phyloP scores from a whole-genome alignment of 139 green algal genomes.

The Volvox africanus region DNA sequence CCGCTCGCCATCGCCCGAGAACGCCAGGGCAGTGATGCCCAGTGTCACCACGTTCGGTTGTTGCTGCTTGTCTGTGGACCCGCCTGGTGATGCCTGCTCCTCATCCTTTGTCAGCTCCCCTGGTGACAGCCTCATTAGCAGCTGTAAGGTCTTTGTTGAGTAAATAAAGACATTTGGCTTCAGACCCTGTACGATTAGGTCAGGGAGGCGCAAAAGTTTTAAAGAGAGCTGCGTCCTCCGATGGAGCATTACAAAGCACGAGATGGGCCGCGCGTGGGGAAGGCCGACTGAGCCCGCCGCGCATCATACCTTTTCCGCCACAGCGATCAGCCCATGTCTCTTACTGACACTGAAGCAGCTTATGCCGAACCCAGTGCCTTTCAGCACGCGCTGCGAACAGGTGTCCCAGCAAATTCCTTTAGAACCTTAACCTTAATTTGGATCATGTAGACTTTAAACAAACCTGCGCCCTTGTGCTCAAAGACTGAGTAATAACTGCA shows the following conservation, averaged over 20 bases:
- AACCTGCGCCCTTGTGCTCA: conserved; percentile 31
- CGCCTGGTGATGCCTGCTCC: not conserved
- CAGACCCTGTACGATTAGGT: not conserved
- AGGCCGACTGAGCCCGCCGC: no score
- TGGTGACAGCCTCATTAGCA: not conserved
- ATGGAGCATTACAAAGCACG: no score
- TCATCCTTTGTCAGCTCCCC: not conserved
- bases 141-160: conserved; percentile 27
- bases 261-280: no score
- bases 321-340: conserved; percentile 21
- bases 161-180: conserved; percentile 34
- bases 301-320: conserved; percentile 49
- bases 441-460: not conserved
- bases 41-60: not conserved
- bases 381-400: conserved; percentile 37
- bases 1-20: conserved; percentile 53
- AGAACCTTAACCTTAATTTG: not conserved
- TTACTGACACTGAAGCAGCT: conserved; percentile 42
- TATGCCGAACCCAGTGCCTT: conserved; percentile 40
- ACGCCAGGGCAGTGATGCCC: conserved; percentile 44
- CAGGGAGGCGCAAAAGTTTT: not conserved
- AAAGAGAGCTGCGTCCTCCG: not conserved
- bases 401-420: not conserved
- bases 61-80: not conserved
- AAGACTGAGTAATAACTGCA: conserved; percentile 32